A percentile compares a stretch with the other conserved stretches of the same genome.
phyloP scores from a whole-genome alignment of 495 filamentous ascomycete genomes.

The Thermochaetoides thermophila region DNA sequence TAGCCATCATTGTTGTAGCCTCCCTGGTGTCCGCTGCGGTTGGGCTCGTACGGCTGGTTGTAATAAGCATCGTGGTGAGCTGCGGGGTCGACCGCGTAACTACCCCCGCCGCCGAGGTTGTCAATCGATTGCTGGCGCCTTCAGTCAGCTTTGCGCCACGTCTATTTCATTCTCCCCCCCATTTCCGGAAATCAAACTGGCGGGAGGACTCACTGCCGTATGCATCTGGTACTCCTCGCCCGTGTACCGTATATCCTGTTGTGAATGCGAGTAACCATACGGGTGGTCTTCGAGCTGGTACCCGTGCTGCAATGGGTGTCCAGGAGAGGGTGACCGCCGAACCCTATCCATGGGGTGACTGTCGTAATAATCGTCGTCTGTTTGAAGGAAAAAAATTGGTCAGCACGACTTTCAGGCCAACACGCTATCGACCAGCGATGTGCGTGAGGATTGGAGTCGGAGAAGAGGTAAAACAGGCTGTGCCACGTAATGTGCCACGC shows the following conservation, averaged over 20 bases:
- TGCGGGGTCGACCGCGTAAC: slow-evolving; percentile 65
- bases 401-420: slow-evolving; percentile 4
- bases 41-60: slow-evolving; percentile 64
- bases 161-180: slow-evolving; percentile 3
- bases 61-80: slow-evolving; percentile 80
- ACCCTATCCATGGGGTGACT: slow-evolving; percentile 38
- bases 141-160: too few relatives aligned
- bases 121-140: slow-evolving; percentile 59
- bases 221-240: slow-evolving; percentile 55
- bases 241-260: slow-evolving; percentile 49
- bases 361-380: slow-evolving; percentile 51
- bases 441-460: too few relatives aligned
- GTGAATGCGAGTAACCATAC: slow-evolving; percentile 33
- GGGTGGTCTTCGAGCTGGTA: slow-evolving; percentile 62
- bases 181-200: not conserved
- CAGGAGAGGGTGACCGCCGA: slow-evolving; percentile 40
- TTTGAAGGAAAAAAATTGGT: slow-evolving; percentile 13
- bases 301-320: slow-evolving; percentile 38
- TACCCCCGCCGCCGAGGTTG: slow-evolving; percentile 51
- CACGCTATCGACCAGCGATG: slow-evolving; percentile 7
- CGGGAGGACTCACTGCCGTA: slow-evolving; percentile 44
- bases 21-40: slow-evolving; percentile 40
- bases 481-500: slow-evolving; percentile 9
- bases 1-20: slow-evolving; percentile 26
- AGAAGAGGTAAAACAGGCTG: slow-evolving; percentile 9